Evolutionary conservation across 495 filamentous ascomycete genomes (phyloP).

Genomic region (Penicillium silybi): DNA sequence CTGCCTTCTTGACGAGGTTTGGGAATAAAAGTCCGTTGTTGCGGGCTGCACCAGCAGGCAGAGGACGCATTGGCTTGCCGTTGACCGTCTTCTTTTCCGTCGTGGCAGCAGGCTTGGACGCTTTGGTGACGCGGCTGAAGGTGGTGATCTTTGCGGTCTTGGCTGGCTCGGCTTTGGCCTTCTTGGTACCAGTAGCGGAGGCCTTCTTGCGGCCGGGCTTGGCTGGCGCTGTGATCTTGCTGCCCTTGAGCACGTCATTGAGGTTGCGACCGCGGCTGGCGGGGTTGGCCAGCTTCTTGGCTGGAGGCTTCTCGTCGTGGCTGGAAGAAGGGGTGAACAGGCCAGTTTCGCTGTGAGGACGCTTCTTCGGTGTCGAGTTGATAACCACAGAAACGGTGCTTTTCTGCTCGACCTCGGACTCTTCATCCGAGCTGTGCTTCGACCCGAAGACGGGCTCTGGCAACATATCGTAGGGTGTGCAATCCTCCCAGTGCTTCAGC

Average conservation of each 20-base stretch:
- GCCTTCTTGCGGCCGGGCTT: conserved; percentile 22
- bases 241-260: conserved; percentile 25
- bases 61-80: conserved; percentile 35
- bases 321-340: conserved; percentile 63
- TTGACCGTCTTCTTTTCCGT: conserved; percentile 25
- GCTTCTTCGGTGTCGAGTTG: conserved; percentile 35
- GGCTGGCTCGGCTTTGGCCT: conserved; percentile 19
- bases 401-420: conserved; percentile 41
- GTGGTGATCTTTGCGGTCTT: conserved; percentile 20
- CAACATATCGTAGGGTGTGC: conserved; percentile 6
- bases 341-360: conserved; percentile 33
- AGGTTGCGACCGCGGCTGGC: conserved; percentile 30
- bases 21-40: conserved; percentile 37
- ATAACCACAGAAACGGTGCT: conserved; percentile 39
- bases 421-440: conserved; percentile 10
- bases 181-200: conserved; percentile 14
- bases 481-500: conserved; percentile 74
- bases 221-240: conserved; percentile 9
- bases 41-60: conserved; percentile 38
- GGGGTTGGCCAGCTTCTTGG: conserved; percentile 23
- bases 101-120: conserved; percentile 13
- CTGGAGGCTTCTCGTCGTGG: conserved; percentile 33
- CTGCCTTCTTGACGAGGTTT: conserved; percentile 18
- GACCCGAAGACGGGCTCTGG: conserved; percentile 21
- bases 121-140: conserved; percentile 41